Percentiles rank a stretch among this genome's conserved stretches.
phyloP scores from a whole-genome alignment of 2,329 filamentous ascomycete genomes.

The Didymella sp. region DNA sequence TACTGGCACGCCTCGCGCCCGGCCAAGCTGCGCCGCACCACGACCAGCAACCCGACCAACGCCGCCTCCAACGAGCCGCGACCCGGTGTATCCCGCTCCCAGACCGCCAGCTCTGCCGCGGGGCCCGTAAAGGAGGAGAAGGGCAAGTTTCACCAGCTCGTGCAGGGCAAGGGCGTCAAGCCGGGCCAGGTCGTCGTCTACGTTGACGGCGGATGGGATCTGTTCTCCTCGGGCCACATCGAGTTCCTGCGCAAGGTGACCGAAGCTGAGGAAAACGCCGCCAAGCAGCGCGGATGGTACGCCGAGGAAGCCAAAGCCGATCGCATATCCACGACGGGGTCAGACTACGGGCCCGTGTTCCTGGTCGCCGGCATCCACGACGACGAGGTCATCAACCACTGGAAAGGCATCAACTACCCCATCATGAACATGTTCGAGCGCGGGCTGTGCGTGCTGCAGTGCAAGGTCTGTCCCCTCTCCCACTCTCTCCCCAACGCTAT shows the following conservation, averaged over 20 bases:
- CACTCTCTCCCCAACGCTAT: too few species aligned
- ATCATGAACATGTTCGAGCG: constrained; percentile 99
- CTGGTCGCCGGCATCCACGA: constrained; percentile 95
- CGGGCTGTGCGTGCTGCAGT: constrained; percentile 93
- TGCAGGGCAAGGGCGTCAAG: constrained; percentile 73
- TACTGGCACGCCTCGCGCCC: constrained; percentile 71
- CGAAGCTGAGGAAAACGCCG: constrained; percentile 73
- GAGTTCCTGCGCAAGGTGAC: constrained; percentile 86
- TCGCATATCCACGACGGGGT: constrained; percentile 67
- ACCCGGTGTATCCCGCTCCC: constrained; percentile 38
- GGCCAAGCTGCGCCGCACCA: constrained; percentile 47
- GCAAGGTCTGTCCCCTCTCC: constrained; percentile 65
- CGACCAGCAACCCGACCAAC: constrained; percentile 31
- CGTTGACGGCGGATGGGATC: constrained; percentile 94
- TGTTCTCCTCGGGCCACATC: constrained; percentile 97
- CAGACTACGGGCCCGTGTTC: constrained; percentile 81
- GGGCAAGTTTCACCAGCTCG: constrained; percentile 71
- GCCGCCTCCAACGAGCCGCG: constrained; percentile 24
- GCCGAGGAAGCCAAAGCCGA: constrained; percentile 67
- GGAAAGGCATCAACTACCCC: constrained; percentile 97
- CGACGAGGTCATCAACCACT: constrained; percentile 91
- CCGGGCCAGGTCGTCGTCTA: constrained; percentile 88
- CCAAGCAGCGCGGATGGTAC: constrained; percentile 75
- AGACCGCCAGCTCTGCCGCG: constrained; percentile 47
- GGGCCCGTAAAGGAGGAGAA: constrained; percentile 60